Percentiles rank a stretch among this genome's conserved stretches.
Evolutionary conservation across 1,284 basidiomycete species (phyloP).

Genomic region (Ustilago shanxiensis): DNA sequence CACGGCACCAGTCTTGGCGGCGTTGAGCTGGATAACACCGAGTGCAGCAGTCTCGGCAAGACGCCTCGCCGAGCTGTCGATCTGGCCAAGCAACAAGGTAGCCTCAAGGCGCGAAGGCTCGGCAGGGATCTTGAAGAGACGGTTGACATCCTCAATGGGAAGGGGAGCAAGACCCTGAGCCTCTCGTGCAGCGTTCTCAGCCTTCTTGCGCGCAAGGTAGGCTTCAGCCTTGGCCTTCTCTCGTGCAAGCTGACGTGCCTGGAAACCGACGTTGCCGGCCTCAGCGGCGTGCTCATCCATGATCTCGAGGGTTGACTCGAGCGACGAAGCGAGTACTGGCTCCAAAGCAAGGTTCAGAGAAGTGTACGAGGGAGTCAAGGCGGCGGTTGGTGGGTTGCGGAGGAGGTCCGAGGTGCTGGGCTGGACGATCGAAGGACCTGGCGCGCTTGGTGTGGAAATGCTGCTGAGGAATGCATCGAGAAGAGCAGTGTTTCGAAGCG

Average conservation of each 20-base stretch:
- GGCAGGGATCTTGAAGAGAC: constrained; percentile 82
- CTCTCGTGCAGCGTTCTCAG: constrained; percentile 86
- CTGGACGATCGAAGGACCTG: constrained; percentile 67
- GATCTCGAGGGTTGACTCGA: constrained; percentile 67
- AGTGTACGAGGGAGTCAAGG: constrained; percentile 61
- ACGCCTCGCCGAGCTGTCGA: constrained; percentile 70
- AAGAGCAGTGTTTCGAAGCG: constrained; percentile 87
- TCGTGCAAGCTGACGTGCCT: constrained; percentile 88
- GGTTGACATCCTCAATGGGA: constrained; percentile 71
- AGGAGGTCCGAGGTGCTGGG: constrained; percentile 55
- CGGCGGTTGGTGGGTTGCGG: constrained; percentile 61
- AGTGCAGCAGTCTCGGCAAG: constrained; percentile 72
- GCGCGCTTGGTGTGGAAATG: constrained; percentile 73
- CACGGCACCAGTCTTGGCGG: constrained; percentile 62
- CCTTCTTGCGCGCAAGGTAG: constrained; percentile 73
- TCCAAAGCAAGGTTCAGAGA: constrained; percentile 66
- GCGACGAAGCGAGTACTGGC: constrained; percentile 67
- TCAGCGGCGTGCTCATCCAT: constrained; percentile 67
- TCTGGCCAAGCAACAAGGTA: constrained; percentile 74
- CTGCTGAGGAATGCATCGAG: constrained; percentile 86
- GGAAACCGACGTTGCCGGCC: constrained; percentile 86
- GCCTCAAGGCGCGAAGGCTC: constrained; percentile 93
- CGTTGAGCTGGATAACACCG: constrained; percentile 71
- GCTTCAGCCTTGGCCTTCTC: constrained; percentile 88
- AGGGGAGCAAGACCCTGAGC: constrained; percentile 87